Evolutionary conservation across 1,139 yeast genomes (phyloP), one percentile per base, ranked within the genome.

Genomic region (Scheffersomyces illinoinensis): DNA sequence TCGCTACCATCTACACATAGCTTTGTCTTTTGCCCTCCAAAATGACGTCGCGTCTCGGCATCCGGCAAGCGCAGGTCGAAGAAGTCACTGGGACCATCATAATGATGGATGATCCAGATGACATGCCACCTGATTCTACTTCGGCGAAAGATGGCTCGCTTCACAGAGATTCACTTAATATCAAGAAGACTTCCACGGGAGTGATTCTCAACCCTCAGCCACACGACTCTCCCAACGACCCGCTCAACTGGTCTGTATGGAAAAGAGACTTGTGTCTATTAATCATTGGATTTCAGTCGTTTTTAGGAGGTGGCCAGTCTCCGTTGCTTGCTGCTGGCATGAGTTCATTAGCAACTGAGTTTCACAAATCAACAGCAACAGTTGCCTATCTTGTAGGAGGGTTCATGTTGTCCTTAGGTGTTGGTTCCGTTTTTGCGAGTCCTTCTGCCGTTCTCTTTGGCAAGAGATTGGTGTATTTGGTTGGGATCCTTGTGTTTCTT

Each of bases 241-340:
- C 84, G 62, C 64, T 86, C 72, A 72, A 84, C 69, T 82, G 87
- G 85, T 71, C 84, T 2, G 61, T 60, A 43, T 59, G 70, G 60
- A 48, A 48, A 53, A 74, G 89, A 51, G 90, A 86, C 62, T 62
- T 85, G 57, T 85, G 88, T 24, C 72, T 86, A 55, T 65, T 78
- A 23, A 81, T 82, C 47, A 80, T 86, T 54, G 89, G 90, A 2
- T 81, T 84, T 64, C 88, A 85, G 61, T 83, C 86, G 23, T 84
- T 86, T 64, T 71, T 86, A 7, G 86, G 87, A 12, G 90, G 90
- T 39, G 90, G 90, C 53, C 87, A 85, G 71, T 79, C 88, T 2
- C 87, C 90, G 1, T 71, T 86, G 53, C 74, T 86, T 59, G 89
- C 90, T 0, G 85, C 90, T 0, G 90, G 88, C 0, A 76, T 85